A percentile compares a stretch with the other conserved stretches of the same genome.
Conservation (phyloP, 148 eudicot species). For the Spergularia marina region DNA sequence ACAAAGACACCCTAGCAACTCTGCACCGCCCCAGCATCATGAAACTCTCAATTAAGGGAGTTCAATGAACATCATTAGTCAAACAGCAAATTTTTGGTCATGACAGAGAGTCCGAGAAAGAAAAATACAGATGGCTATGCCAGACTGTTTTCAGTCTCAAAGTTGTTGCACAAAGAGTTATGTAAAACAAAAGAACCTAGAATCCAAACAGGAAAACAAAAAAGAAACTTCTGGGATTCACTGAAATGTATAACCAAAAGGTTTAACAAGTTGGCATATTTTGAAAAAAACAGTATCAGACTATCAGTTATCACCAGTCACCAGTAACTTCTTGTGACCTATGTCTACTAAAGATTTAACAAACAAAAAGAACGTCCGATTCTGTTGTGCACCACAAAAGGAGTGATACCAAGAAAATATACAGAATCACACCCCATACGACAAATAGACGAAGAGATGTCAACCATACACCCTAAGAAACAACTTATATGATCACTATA, state of each 20-base stretch:
- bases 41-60: slow-evolving; percentile 20
- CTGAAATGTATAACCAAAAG: background rate
- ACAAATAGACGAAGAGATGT: too few relatives aligned
- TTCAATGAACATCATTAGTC: background rate
- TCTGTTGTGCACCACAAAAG: too few relatives aligned
- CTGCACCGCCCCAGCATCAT: slow-evolving; percentile 91
- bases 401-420: too few relatives aligned
- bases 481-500: too few relatives aligned
- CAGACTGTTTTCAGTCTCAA: background rate
- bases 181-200: background rate
- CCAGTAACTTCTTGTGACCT: too few relatives aligned
- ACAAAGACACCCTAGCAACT: slow-evolving; percentile 75
- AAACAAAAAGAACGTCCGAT: background rate
- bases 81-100: background rate
- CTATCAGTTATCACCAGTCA: too few relatives aligned
- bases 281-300: too few relatives aligned
- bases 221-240: background rate
- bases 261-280: too few relatives aligned
- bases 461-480: too few relatives aligned
- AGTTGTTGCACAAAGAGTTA: background rate
- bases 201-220: background rate
- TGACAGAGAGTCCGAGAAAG: background rate
- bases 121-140: background rate
- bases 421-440: too few relatives aligned
- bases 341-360: background rate